These are phyloP conservation scores for Yamagishiella unicocca DNA, from an alignment of 139 green algal genomes.

Conservation along the genomic window DNA sequence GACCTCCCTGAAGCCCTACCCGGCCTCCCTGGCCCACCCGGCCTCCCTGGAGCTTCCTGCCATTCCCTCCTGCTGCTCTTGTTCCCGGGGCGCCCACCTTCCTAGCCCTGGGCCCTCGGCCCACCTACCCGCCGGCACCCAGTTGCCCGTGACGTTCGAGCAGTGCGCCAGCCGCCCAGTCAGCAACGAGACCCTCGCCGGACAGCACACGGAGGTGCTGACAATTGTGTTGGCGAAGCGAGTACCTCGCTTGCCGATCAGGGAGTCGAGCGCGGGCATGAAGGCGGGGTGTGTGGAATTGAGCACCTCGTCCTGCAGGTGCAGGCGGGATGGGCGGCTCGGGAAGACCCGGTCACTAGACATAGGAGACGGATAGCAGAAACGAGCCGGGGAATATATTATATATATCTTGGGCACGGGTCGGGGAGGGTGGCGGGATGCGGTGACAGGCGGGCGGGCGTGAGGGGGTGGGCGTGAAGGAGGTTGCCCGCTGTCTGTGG, in stretches of 20 bases:
- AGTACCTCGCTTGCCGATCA: background rate
- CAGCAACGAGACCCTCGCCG: conserved; percentile 38
- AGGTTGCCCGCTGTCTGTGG: too few species aligned
- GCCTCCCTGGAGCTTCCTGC: too few species aligned
- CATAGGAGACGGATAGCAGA: background rate
- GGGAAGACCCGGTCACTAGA: background rate
- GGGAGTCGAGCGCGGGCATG: background rate
- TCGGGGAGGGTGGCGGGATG: too few species aligned
- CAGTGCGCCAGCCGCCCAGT: conserved; percentile 46
- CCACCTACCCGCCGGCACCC: conserved; percentile 16
- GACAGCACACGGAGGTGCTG: conserved; percentile 46
- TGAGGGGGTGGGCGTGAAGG: too few species aligned
- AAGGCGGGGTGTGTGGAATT: conserved; percentile 38
- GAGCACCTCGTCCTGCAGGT: conserved; percentile 36
- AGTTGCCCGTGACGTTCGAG: conserved; percentile 48
- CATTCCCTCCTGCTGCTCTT: too few species aligned
- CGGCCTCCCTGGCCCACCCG: too few species aligned
- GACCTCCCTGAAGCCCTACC: too few species aligned
- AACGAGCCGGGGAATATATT: background rate
- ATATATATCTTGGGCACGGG: too few species aligned
- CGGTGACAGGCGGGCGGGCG: too few species aligned
- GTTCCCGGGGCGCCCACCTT: too few species aligned
- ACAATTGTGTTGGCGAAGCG: conserved; percentile 44
- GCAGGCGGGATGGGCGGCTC: background rate
- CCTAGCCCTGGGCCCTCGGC: too few species aligned